A percentile compares a stretch with the other conserved stretches of the same genome.
Conservation (phyloP, 2,329 filamentous ascomycete species). For the Dendryphion nanum region DNA sequence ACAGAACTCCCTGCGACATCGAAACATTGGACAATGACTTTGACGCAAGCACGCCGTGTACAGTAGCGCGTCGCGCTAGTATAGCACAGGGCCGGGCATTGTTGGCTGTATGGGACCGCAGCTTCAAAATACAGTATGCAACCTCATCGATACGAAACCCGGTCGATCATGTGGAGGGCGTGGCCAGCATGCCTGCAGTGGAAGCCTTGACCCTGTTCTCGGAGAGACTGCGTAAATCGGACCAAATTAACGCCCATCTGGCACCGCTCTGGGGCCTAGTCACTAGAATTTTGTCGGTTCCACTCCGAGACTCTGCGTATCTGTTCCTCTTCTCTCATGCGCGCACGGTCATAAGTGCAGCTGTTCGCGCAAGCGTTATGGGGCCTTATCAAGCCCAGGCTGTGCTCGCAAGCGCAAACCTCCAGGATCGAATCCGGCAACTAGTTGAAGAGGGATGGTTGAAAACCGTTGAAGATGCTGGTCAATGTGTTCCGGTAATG, state of each 20-base stretch:
- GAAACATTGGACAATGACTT: constrained; percentile 68
- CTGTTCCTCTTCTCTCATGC: constrained; percentile 75
- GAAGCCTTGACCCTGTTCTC: constrained; percentile 30
- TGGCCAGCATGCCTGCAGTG: constrained; percentile 11
- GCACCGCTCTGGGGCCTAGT: constrained; percentile 70
- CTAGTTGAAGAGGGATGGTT: constrained; percentile 62
- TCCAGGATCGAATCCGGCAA: constrained; percentile 58
- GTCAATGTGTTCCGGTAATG: constrained; percentile 73
- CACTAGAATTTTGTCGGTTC: constrained; percentile 60
- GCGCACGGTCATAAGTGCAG: constrained; percentile 73
- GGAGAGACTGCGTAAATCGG: constrained; percentile 24
- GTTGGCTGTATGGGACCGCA: constrained; percentile 73
- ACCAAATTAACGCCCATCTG: constrained; percentile 57
- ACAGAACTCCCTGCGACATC: constrained; percentile 55
- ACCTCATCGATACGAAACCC: neutral
- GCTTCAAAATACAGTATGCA: constrained; percentile 48
- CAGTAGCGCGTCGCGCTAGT: constrained; percentile 74
- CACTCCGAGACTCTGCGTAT: constrained; percentile 64
- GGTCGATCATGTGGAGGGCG: neutral
- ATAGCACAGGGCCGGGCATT: constrained; percentile 74
- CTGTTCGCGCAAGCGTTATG: constrained; percentile 73
- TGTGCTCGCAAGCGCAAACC: constrained; percentile 61
- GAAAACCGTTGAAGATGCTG: constrained; percentile 62
- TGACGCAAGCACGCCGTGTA: constrained; percentile 74
- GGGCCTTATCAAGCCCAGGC: constrained; percentile 79